Evolutionary conservation across 2,329 filamentous ascomycete genomes (phyloP).

Genomic region (Xylaria digitata): DNA sequence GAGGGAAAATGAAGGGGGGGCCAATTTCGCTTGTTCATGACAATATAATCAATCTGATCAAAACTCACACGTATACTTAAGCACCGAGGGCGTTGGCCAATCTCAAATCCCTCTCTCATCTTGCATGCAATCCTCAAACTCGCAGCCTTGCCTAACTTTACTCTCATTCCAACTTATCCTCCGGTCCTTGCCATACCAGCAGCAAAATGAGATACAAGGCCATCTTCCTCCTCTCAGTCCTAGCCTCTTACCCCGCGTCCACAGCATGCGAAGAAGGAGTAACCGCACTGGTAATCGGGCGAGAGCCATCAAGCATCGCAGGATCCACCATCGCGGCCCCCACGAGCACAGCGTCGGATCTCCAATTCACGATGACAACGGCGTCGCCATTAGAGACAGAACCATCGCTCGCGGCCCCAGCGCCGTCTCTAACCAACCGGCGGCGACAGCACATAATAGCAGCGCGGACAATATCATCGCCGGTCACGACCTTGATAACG

Average conservation of each 20-base stretch:
- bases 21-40: background rate
- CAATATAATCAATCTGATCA: background rate
- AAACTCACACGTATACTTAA: background rate
- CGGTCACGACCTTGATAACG: background rate
- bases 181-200: background rate
- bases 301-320: background rate
- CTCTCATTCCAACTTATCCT: background rate
- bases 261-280: background rate
- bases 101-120: too few species aligned
- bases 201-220: constrained; percentile 16
- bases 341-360: too few species aligned
- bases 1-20: background rate
- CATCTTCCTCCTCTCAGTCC: constrained; percentile 3
- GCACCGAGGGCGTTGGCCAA: too few species aligned
- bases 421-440: background rate
- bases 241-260: background rate
- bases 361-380: too few species aligned
- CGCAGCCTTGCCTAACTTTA: background rate
- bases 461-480: constrained; percentile 11
- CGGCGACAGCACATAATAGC: constrained; percentile 12
- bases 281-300: background rate
- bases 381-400: too few species aligned
- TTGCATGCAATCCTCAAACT: too few species aligned
- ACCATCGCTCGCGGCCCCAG: background rate
- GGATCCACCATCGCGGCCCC: background rate